Evolutionary conservation across 2,329 filamentous ascomycete species (phyloP).

Genomic region (Pseudogymnoascus sp.): DNA sequence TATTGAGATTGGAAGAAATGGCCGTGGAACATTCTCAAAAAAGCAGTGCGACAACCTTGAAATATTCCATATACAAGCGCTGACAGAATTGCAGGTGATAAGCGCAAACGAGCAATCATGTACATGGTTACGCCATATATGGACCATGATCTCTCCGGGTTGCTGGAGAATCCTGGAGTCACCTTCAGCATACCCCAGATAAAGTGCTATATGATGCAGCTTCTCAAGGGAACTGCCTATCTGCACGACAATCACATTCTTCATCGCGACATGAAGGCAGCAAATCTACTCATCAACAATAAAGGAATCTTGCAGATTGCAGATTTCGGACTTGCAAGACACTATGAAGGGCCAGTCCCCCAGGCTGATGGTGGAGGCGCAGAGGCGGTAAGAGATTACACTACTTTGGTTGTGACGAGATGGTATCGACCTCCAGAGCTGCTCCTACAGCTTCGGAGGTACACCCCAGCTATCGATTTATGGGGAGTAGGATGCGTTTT

Average conservation of each 20-base stretch:
- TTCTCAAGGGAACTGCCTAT: conserved; percentile 83
- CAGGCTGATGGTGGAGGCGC: conserved; percentile 71
- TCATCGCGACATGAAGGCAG: conserved; percentile 98
- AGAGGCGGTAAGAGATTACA: conserved; percentile 83
- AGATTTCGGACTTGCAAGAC: conserved; percentile 88
- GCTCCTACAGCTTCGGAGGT: conserved; percentile 75
- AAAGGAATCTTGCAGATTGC: conserved; percentile 89
- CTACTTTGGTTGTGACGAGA: conserved; percentile 88
- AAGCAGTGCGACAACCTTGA: conserved; percentile 12
- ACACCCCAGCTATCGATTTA: conserved; percentile 96
- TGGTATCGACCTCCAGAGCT: conserved; percentile 97
- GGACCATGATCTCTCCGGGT: conserved; percentile 96
- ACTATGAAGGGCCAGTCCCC: conserved; percentile 81
- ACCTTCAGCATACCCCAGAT: conserved; percentile 83
- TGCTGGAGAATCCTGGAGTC: conserved; percentile 90
- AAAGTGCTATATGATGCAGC: conserved; percentile 94
- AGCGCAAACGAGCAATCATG: conserved; percentile 76
- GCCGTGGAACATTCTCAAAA: conserved; percentile 65
- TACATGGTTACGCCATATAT: conserved; percentile 99
- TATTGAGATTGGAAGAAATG: conserved; percentile 89
- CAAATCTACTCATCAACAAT: conserved; percentile 95
- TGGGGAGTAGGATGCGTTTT: conserved; percentile 99
- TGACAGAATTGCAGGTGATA: conserved; percentile 49
- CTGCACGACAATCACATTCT: conserved; percentile 84
- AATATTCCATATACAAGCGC: conserved; percentile 14